Evolutionary conservation across 331 rosid species (phyloP), one percentile per base, ranked within the genome.

Genomic region (Malus hybrid): DNA sequence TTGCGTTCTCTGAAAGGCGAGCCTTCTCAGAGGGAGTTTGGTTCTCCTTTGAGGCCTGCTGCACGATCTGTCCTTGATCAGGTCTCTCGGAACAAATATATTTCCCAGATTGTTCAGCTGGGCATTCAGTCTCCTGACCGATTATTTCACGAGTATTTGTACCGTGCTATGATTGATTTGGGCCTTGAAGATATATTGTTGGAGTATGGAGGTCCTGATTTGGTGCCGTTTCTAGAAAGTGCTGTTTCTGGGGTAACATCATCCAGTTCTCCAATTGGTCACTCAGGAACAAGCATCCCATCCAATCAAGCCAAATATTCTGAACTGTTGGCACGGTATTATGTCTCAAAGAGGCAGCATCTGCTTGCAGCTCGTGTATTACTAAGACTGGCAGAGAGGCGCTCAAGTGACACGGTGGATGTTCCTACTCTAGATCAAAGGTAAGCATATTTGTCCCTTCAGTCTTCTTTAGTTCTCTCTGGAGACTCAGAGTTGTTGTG

Each of bases 161-260:
- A 95, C 82, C 88, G 85, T 75, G 91, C 97, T 66, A 92, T 95
- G 99, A 92, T 95, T 78, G 96, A 92, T 74, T 83, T 92, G 77
- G 99, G 97, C 71, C 97, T 95, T 77, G 97, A 95, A 81, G 83
- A 88, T 83, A 97, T 88, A 80, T 87, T 95, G 84, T 78, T 95
- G 74, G 99, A 95, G 82, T 90, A 86, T 68, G 99, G 99, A 72
- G 99, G 99, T 74, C 95, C 97, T 67, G 97, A 95, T 87, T 85
- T 95, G 87, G 88, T 92, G 70, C 88, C 97, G 22, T 95, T 92
- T 78, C 85, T 95, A 73, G 93, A 95, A 84, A 89, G 80, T 83
- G 96, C 97, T 74, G 77, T 81, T 72, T 83, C 89, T 76, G 83
- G 79, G 5, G 81, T 90, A 71, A 82, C 97, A 42, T 82, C 93